Evolutionary conservation across 805 yeast genomes (phyloP), one percentile per base, ranked within the genome.

Genomic region (Tanozyma kutaoensis): DNA sequence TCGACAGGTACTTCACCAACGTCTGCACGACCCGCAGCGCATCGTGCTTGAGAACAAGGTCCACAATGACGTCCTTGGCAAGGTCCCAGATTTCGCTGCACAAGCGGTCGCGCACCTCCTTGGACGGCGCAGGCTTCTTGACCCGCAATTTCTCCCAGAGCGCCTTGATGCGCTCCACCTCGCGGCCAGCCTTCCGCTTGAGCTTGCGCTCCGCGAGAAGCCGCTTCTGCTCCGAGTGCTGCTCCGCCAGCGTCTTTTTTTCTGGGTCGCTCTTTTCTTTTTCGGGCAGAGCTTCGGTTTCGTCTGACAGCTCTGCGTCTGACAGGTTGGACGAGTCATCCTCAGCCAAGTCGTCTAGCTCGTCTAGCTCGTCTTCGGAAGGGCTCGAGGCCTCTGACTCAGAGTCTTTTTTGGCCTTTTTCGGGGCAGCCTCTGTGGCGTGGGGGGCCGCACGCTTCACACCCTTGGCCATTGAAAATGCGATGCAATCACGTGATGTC

Each of bases 11-110:
- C 51, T 88, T 88, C 34, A 88, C 76, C 39, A 88, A 66, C 2
- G 96, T 85, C 56, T 88, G 98, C 23, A 88, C 93, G 30, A 88
- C 88, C 58, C 98, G 72, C 14, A 95, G 82, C 8, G 96, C 88
- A 62, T 88, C 97, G 48, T 88, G 98, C 60, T 91, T 85, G 58
- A 88, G 52, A 19, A 88, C 95, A 38, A 88, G 66, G 43, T 88
- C 96, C 35, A 70, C 69, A 30, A 85, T 66, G 28, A 75, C 72
- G 43, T 77, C 84, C 42, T 78, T 71, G 27, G 93, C 62, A 34
- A 82, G 64, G 14, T 66, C 75, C 95, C 95, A 86, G 24, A 81
- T 73, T 54, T 86, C 88, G 41, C 77, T 66, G 40, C 86, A 72
- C 28, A 85, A 60, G 51, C 77, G 76, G 36, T 76, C 77, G 50